Evolutionary conservation across 768 basidiomycete genomes (phyloP).

Genomic region (Leccinum incarnatum): DNA sequence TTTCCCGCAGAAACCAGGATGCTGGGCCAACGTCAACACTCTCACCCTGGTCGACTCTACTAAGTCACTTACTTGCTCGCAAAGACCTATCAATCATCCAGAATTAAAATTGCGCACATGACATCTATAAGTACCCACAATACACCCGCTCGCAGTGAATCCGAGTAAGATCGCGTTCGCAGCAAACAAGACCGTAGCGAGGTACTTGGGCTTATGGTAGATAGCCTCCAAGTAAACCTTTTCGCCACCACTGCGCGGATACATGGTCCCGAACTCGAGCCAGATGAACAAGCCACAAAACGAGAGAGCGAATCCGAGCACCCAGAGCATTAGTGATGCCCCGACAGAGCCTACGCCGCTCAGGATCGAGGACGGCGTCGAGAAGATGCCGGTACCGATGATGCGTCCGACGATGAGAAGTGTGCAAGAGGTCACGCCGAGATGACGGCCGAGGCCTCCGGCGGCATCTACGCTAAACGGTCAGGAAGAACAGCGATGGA

Average conservation of each 20-base stretch:
- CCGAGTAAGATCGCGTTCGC: conserved; percentile 44
- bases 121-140: conserved; percentile 30
- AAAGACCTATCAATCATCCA: conserved; percentile 25
- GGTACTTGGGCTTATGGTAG: conserved; percentile 45
- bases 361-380: conserved; percentile 59
- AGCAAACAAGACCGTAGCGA: conserved; percentile 50
- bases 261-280: conserved; percentile 65
- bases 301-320: conserved; percentile 56
- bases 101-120: neutral
- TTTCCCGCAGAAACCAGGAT: conserved; percentile 48
- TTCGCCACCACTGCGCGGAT: conserved; percentile 59
- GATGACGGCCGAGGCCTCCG: conserved; percentile 57
- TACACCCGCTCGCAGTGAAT: conserved; percentile 45
- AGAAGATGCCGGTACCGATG: conserved; percentile 66
- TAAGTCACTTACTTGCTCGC: conserved; percentile 32
- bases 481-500: neutral
- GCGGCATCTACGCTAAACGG: conserved; percentile 39
- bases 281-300: conserved; percentile 61
- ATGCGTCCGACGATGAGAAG: conserved; percentile 56
- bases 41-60: too few species aligned
- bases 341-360: conserved; percentile 55
- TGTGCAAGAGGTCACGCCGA: conserved; percentile 56
- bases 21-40: conserved; percentile 23
- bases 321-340: conserved; percentile 62
- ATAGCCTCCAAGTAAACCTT: conserved; percentile 61